Evolutionary conservation across 78 protist genomes (phyloP).

Genomic region (Chrysochromulina tobinii): DNA sequence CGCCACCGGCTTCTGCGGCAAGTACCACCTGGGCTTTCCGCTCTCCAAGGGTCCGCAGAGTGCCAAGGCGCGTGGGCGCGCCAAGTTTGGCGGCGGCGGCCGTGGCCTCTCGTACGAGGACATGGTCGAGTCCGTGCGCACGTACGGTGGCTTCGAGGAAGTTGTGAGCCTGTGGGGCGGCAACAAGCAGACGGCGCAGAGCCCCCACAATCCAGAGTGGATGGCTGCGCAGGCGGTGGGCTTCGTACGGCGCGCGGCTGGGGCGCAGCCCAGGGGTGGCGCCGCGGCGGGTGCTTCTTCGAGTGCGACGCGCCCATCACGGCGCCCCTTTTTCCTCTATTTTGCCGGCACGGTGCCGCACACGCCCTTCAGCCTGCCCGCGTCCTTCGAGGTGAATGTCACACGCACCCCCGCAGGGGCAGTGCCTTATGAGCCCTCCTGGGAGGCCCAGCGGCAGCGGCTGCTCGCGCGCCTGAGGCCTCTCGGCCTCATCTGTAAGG

Average conservation of each 20-base stretch:
- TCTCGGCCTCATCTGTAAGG: background rate
- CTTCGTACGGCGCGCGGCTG: background rate
- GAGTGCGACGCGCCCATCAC: too few species aligned
- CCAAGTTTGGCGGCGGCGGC: background rate
- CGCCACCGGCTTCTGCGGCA: background rate
- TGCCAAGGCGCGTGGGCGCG: background rate
- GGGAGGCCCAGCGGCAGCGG: too few species aligned
- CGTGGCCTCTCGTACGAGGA: background rate
- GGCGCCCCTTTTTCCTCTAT: background rate
- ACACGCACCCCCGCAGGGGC: background rate
- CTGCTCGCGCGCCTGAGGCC: too few species aligned
- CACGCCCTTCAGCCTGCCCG: background rate
- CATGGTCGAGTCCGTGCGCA: background rate
- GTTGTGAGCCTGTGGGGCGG: background rate
- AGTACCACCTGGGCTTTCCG: slow-evolving; percentile 7
- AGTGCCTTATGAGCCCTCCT: background rate
- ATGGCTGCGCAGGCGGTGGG: background rate
- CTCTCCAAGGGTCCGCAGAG: background rate
- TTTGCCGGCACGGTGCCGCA: slow-evolving; percentile 13
- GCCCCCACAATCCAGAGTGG: background rate
- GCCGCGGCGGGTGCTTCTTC: background rate
- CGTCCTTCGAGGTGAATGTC: background rate
- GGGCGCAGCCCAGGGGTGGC: too few species aligned
- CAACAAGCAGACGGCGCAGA: slow-evolving; percentile 13
- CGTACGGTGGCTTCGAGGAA: background rate